These are phyloP conservation scores for Aegilops longissima DNA, from an alignment of 176 grass and related monocot species.

Conservation along the genomic window DNA sequence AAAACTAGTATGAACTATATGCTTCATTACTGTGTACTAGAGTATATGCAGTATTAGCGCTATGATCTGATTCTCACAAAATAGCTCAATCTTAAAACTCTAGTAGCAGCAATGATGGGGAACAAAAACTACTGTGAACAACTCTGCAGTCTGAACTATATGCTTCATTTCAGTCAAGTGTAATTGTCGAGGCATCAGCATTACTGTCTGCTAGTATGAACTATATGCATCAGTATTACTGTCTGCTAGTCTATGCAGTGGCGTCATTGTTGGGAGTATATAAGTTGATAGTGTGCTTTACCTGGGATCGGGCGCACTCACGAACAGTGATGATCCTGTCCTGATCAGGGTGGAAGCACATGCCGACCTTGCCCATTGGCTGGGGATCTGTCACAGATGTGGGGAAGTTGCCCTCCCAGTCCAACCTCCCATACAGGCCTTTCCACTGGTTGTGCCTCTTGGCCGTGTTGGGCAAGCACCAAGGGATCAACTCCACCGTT, in stretches of 20 bases:
- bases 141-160: no score
- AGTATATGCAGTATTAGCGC: neutral
- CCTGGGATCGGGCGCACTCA: conserved; percentile 81
- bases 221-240: neutral
- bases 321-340: conserved; percentile 84
- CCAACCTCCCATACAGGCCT: conserved; percentile 66
- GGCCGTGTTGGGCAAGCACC: conserved; percentile 85
- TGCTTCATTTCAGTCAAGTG: no score
- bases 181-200: neutral
- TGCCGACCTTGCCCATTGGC: conserved; percentile 97
- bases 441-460: conserved; percentile 90
- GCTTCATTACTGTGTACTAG: neutral
- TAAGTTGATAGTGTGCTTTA: conserved; percentile 6
- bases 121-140: no score
- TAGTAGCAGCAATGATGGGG: neutral
- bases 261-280: no score
- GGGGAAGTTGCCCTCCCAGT: conserved; percentile 86
- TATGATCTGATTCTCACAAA: neutral
- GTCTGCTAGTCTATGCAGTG: no score
- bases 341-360: conserved; percentile 93
- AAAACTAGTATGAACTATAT: no score
- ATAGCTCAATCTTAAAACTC: neutral
- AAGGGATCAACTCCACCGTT: conserved; percentile 68
- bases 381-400: conserved; percentile 94
- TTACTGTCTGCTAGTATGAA: no score